Base-by-base conservation (phyloP, 75 land plant genomes). In the Selaginella moellendorffii region DNA sequence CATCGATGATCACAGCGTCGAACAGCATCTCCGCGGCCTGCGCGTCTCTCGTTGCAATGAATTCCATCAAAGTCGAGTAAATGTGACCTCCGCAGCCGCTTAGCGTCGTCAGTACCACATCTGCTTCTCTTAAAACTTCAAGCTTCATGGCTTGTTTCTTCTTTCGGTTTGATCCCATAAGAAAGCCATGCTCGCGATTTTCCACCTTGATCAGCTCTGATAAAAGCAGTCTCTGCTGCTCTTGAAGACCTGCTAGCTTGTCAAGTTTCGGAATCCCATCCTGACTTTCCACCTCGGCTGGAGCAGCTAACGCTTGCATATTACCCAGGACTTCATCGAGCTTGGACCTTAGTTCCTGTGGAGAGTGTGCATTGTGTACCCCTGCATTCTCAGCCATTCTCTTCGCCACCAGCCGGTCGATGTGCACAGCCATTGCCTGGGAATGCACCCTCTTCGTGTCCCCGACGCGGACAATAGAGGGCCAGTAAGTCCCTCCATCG, bases 381-480 rank as follows among this genome's bases (percentile, higher is more conserved):
- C n/a, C n/a, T n/a, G n/a, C n/a, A n/a, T n/a, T n/a, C n/a, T 68
- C 77, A 69, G 17, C 82, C 69, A 92, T 51, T 23, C 82, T 82
- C 23, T 81, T 73, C 27, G 88, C 90, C 67, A 88, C 85, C 56
- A 92, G 74, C 26, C 89, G 83, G 66, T 92, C 97, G 66, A 92
- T 92, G 53, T 84, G 85, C 28, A 88, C 84, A 18, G 86, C 86
- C 30, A 88, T 63, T 2, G 96, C 88, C 69, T 76, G 78, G 25
- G 86, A 83, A 78, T 92, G 89, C 21, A 92, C 79, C 17, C 85
- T 81, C 70, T 85, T 92, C 27, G 65, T 75, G 73, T 88, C 85
- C 52, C 97, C 97, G 62, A 88, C 87, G 66, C 97, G 62, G 12
- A 92, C 96, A 64, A 92, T 52, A 70, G 68, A 85, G 62, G 97